phyloP scores from a whole-genome alignment of 2,329 filamentous ascomycete genomes.

The Claviceps maximensis region DNA sequence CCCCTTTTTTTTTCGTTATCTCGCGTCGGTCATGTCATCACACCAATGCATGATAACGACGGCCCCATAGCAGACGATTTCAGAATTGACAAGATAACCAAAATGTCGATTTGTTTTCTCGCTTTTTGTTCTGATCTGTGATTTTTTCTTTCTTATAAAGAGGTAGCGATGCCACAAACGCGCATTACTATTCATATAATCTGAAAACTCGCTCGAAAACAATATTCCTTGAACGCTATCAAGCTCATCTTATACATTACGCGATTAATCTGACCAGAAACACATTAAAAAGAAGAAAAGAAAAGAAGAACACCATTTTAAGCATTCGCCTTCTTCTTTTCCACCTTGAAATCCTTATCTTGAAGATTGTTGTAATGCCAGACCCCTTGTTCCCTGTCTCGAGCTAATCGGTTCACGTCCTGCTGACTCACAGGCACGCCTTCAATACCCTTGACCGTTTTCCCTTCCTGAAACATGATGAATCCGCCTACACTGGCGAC shows the following conservation, averaged over 20 bases:
- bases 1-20: too few relatives aligned
- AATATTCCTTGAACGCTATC: neutral
- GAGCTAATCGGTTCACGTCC: constrained; percentile 36
- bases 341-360: constrained; percentile 17
- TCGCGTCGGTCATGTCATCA: too few relatives aligned
- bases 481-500: constrained; percentile 56
- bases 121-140: too few relatives aligned
- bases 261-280: neutral
- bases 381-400: constrained; percentile 41
- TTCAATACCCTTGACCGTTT: constrained; percentile 57
- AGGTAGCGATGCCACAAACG: neutral
- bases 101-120: too few relatives aligned
- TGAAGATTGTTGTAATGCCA: constrained; percentile 37
- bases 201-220: neutral
- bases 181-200: neutral
- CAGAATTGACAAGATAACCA: too few relatives aligned
- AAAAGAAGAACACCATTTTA: neutral
- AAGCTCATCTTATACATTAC: neutral
- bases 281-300: too few relatives aligned
- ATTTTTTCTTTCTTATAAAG: too few relatives aligned
- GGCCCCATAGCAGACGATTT: too few relatives aligned
- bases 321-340: neutral
- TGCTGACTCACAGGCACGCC: constrained; percentile 50
- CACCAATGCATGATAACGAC: too few relatives aligned
- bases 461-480: constrained; percentile 59